Evolutionary conservation across 306 rosid genomes (phyloP).

Genomic region (Comarum palustre): DNA sequence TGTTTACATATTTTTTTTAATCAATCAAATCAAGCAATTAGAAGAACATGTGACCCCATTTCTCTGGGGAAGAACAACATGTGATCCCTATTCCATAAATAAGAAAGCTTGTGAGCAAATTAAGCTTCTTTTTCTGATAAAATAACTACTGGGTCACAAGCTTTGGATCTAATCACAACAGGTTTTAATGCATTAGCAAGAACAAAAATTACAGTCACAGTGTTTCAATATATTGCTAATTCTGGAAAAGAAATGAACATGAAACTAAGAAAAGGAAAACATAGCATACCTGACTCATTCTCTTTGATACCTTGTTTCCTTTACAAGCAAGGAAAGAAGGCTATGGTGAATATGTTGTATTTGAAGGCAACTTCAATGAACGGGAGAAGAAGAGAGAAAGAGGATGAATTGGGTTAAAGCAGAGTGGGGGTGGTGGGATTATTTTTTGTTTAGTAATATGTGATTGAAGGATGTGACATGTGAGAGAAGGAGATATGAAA

Average conservation of each 20-base stretch:
- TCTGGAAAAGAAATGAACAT: background rate
- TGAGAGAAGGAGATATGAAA: background rate
- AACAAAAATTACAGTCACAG: background rate
- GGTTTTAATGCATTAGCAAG: background rate
- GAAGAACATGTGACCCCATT: constrained; percentile 4
- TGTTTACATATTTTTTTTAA: background rate
- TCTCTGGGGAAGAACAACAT: background rate
- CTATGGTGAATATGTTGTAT: background rate
- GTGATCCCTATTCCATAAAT: background rate
- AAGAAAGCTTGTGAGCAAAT: constrained; percentile 8
- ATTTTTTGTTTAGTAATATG: background rate
- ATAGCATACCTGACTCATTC: constrained; percentile 1
- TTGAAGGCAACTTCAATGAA: background rate
- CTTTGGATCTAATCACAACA: background rate
- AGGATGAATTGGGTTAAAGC: background rate
- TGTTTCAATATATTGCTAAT: background rate
- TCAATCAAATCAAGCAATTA: background rate
- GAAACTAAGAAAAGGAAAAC: background rate
- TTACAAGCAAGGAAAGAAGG: constrained; percentile 3
- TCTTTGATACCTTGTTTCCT: background rate
- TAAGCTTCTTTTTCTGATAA: background rate
- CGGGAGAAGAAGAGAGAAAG: background rate
- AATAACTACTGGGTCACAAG: background rate
- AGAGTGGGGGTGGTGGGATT: background rate
- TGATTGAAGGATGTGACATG: background rate